Evolutionary conservation across 2,329 filamentous ascomycete genomes (phyloP), one percentile per base, ranked within the genome.

Genomic region (Drechslera avenae): DNA sequence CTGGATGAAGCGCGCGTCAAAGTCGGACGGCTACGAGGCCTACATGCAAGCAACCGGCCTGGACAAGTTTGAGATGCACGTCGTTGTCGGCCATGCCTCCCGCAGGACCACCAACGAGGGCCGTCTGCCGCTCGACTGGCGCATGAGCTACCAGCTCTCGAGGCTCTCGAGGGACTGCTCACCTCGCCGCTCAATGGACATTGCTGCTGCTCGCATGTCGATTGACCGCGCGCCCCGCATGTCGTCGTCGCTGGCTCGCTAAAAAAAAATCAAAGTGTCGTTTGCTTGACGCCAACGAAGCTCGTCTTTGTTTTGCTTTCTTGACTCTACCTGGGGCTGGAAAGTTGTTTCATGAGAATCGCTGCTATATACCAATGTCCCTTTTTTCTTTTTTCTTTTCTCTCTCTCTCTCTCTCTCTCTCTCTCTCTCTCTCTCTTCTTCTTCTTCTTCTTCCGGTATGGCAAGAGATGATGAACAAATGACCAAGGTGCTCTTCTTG

Each of bases 1-100:
- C 12, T 56, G 54, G 54, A 56, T 56, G 54, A 56, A 56, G 54
- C 46, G 44, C 23, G 43, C 50, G 12, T 46, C 43, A 39, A 56
- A 56, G 34, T 54, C 43, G n/a, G 46, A 46, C 13, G 52, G 33
- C 4, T 56, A 56, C 31, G 54, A 56, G 40, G 46, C 35, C 3
- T 56, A 54, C 19, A n/a, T 56, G n/a, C 19, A 46, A 16, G 48
- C 47, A 28, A 45, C 42, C 7, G 50, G 54, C 6, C 19, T 56
- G 14, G 35, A 50, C 31, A 41, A 39, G 21, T 54, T 56, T 16
- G 39, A 50, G 13, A 54, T 56, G 54, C 54, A 56, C 32, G 39
- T 56, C 17, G 54, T 56, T 4, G 26, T 56, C n/a, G 54, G 54
- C 31, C 54, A 56, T 33, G 54, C 54, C 6, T 56, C 54, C 10